Evolutionary conservation across 2,329 filamentous ascomycete genomes (phyloP).

Genomic region (Arthrobotrys entomopaga): DNA sequence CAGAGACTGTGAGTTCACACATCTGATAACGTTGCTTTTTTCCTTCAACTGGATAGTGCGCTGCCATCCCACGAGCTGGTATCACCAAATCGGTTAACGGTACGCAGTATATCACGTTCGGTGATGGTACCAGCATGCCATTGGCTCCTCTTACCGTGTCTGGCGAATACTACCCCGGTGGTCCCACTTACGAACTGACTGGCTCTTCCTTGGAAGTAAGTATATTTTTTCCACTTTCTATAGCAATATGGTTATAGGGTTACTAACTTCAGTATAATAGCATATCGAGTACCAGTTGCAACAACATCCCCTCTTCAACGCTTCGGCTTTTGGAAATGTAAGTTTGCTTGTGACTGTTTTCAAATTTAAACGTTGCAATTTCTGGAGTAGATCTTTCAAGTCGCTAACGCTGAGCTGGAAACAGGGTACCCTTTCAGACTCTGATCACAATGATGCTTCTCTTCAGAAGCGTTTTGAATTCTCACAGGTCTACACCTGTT

Average conservation of each 20-base stretch:
- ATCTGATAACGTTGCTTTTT: too few species aligned
- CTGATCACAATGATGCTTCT: not conserved
- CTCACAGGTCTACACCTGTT: slow-evolving; percentile 31
- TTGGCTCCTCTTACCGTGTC: slow-evolving; percentile 19
- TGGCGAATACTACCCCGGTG: slow-evolving; percentile 38
- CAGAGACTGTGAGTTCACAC: too few species aligned
- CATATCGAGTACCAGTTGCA: not conserved
- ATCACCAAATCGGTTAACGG: not conserved
- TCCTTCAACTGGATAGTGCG: too few species aligned
- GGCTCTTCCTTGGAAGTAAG: slow-evolving; percentile 30
- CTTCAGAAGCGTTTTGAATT: slow-evolving; percentile 5
- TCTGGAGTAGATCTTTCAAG: too few species aligned
- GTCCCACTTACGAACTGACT: slow-evolving; percentile 3
- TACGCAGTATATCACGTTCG: not conserved
- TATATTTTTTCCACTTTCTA: not conserved
- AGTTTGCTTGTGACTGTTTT: not conserved
- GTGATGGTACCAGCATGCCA: not conserved
- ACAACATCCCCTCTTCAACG: not conserved
- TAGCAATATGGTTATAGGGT: not conserved
- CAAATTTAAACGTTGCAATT: too few species aligned
- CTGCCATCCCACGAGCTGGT: too few species aligned
- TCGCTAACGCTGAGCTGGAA: not conserved
- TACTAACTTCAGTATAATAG: slow-evolving; percentile 4
- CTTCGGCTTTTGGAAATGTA: slow-evolving; percentile 10
- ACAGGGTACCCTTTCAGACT: not conserved